Conservation (phyloP, 257 asterid genomes). For the Voacanga thouarsii region DNA sequence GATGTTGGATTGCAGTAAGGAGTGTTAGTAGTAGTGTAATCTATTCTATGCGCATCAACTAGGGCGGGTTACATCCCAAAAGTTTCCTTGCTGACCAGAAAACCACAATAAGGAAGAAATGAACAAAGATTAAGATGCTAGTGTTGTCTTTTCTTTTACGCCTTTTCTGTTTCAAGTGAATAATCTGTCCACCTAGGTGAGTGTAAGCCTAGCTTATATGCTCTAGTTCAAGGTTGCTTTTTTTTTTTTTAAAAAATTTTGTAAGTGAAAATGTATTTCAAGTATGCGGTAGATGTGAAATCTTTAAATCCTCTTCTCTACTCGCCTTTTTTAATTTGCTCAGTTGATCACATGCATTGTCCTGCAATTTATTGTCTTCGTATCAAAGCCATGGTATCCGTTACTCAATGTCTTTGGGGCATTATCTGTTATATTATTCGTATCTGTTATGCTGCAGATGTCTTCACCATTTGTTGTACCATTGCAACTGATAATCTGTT, state of each 20-base stretch:
- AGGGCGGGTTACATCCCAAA: not conserved
- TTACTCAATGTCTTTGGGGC: not conserved
- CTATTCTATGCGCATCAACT: not conserved
- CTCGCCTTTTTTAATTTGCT: not conserved
- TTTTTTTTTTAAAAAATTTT: not conserved
- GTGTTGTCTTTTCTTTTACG: not conserved
- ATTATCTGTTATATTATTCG: not conserved
- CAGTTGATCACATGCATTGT: not conserved
- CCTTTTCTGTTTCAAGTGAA: not conserved
- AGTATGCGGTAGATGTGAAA: not conserved
- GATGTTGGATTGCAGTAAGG: not conserved
- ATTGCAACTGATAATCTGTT: not conserved
- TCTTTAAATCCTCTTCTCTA: not conserved
- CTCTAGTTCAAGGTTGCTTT: not conserved
- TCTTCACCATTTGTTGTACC: not conserved
- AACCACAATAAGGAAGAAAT: not conserved
- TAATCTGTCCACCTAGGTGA: too few relatives aligned
- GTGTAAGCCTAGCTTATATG: not conserved
- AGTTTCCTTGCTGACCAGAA: not conserved
- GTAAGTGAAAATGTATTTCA: not conserved
- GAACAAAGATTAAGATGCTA: not conserved
- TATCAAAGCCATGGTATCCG: not conserved
- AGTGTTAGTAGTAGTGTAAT: not conserved
- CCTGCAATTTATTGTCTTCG: not conserved
- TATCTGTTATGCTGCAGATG: not conserved